phyloP scores from a whole-genome alignment of 495 filamentous ascomycete genomes.

The Daldinia decipiens region DNA sequence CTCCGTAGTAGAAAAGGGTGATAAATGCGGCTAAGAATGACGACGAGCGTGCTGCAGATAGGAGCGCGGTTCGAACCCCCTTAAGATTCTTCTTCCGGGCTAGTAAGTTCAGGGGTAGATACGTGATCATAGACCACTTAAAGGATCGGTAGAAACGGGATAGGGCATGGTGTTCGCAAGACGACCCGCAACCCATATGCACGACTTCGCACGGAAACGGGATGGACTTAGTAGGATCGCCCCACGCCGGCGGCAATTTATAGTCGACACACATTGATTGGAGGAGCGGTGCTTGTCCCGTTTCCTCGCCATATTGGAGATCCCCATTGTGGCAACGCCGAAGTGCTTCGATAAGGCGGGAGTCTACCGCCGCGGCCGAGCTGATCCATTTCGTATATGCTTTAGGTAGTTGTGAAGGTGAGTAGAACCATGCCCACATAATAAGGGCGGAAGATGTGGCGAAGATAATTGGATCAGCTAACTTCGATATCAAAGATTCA shows the following conservation, averaged over 20 bases:
- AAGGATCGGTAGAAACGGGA: slow-evolving; percentile 77
- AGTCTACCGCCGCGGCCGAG: slow-evolving; percentile 80
- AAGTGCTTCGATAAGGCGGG: slow-evolving; percentile 78
- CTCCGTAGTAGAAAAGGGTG: slow-evolving; percentile 84
- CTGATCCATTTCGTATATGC: slow-evolving; percentile 90
- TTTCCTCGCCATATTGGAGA: slow-evolving; percentile 81
- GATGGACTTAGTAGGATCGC: slow-evolving; percentile 75
- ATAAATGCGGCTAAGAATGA: slow-evolving; percentile 87
- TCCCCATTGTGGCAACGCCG: slow-evolving; percentile 69
- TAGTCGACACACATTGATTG: slow-evolving; percentile 80
- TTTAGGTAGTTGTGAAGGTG: slow-evolving; percentile 71
- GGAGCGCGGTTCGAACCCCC: slow-evolving; percentile 59
- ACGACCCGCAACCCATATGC: slow-evolving; percentile 81
- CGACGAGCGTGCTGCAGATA: slow-evolving; percentile 76
- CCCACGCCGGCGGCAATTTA: slow-evolving; percentile 73
- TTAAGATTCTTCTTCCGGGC: slow-evolving; percentile 61
- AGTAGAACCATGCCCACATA: slow-evolving; percentile 93
- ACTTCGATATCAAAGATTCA: slow-evolving; percentile 61
- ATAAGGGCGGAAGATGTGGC: slow-evolving; percentile 79
- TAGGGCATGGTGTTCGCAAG: slow-evolving; percentile 81
- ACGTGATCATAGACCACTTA: slow-evolving; percentile 78
- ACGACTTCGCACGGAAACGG: slow-evolving; percentile 91
- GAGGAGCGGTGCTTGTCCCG: slow-evolving; percentile 75
- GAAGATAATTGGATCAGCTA: slow-evolving; percentile 78
- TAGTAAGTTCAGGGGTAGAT: slow-evolving; percentile 81